A percentile compares a stretch with the other conserved stretches of the same genome.
phyloP scores from a whole-genome alignment of 164 flowering plant species.

The Tinospora cordifolia region DNA sequence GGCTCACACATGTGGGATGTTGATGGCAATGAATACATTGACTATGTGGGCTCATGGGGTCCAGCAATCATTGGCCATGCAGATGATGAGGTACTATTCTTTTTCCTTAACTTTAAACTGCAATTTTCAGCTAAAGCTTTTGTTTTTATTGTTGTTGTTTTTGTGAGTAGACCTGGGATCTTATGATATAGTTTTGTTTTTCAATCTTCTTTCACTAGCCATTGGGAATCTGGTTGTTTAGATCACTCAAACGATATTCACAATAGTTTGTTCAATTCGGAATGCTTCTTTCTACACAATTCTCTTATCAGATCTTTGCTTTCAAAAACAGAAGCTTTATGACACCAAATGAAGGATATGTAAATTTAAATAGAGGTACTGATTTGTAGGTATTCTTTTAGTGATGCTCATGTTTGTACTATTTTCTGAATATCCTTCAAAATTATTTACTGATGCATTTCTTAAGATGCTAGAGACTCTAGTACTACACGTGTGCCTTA shows the following conservation, averaged over 20 bases:
- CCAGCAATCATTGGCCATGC: constrained; percentile 99
- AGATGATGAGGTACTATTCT: constrained; percentile 69
- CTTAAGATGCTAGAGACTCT: too few species aligned
- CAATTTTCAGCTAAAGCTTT: not conserved
- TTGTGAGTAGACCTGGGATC: not conserved
- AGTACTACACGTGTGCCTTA: too few species aligned
- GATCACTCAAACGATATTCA: too few species aligned
- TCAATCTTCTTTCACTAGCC: too few species aligned
- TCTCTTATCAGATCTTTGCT: not conserved
- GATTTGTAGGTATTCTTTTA: too few species aligned
- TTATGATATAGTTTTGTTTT: not conserved
- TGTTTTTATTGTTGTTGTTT: not conserved
- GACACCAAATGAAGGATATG: not conserved
- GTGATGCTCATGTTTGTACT: too few species aligned
- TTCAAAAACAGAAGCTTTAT: not conserved
- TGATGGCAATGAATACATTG: constrained; percentile 92
- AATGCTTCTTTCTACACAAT: not conserved
- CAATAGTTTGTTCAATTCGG: not conserved
- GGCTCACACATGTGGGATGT: constrained; percentile 90
- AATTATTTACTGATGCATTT: too few species aligned
- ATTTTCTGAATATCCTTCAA: too few species aligned
- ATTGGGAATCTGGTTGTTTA: too few species aligned
- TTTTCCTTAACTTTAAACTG: not conserved
- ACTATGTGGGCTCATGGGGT: constrained; percentile 99
- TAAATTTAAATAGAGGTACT: not conserved